Conservation (phyloP, 768 basidiomycete species). For the Russula virescens region DNA sequence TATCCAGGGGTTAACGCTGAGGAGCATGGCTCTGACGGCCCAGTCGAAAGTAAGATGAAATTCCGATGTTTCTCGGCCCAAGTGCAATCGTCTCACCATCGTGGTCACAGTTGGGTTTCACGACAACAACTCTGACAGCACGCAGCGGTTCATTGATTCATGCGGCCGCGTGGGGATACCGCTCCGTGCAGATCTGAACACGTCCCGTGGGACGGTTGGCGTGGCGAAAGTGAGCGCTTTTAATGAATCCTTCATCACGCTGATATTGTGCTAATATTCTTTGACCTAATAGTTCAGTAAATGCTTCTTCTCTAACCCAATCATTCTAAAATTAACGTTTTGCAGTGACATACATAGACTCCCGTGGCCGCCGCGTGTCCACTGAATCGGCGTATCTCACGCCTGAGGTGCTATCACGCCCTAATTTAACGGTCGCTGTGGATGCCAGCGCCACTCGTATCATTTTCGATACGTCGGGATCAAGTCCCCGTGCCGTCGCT, state of each 20-base stretch:
- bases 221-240: conserved; percentile 46
- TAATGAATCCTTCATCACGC: not conserved
- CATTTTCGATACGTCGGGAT: conserved; percentile 37
- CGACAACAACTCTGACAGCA: conserved; percentile 40
- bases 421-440: conserved; percentile 58
- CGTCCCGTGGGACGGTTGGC: conserved; percentile 50
- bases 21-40: conserved; percentile 47
- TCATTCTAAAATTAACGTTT: conserved; percentile 16
- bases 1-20: conserved; percentile 45
- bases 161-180: conserved; percentile 48
- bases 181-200: conserved; percentile 51
- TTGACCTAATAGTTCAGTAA: conserved; percentile 29
- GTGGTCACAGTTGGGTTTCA: conserved; percentile 45
- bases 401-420: conserved; percentile 52
- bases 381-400: conserved; percentile 66
- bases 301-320: conserved; percentile 1
- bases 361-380: conserved; percentile 49
- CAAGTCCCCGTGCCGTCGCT: conserved; percentile 46
- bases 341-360: conserved; percentile 62
- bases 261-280: not conserved
- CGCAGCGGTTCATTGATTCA: conserved; percentile 50
- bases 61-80: not conserved
- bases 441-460: conserved; percentile 53
- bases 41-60: conserved; percentile 37
- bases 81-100: not conserved